Percentiles rank a stretch among this genome's conserved stretches.
phyloP scores from a whole-genome alignment of 2,329 filamentous ascomycete species.

The Dactylellina cionopaga region DNA sequence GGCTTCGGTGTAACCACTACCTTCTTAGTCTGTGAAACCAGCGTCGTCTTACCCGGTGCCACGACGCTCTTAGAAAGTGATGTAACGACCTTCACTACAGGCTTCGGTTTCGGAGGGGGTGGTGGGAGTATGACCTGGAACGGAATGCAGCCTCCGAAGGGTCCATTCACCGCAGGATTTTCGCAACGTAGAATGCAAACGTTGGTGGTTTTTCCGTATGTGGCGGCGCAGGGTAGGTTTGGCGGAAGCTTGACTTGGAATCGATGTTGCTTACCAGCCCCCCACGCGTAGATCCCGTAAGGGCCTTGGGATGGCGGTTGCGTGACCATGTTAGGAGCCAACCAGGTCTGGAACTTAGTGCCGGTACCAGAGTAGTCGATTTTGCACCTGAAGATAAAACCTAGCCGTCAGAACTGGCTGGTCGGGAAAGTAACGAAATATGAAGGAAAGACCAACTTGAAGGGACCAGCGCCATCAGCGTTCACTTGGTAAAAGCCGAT shows the following conservation, averaged over 20 bases:
- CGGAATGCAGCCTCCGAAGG: constrained; percentile 71
- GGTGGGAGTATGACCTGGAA: constrained; percentile 63
- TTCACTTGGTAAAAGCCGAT: constrained; percentile 7
- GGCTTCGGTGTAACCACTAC: background rate
- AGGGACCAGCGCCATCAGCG: constrained; percentile 25
- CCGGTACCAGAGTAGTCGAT: background rate
- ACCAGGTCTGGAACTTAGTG: background rate
- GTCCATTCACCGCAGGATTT: constrained; percentile 70
- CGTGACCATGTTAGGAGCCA: background rate
- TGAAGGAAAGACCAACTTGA: too few relatives aligned
- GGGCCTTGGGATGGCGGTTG: background rate
- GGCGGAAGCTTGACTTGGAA: background rate
- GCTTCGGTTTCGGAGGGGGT: too few relatives aligned
- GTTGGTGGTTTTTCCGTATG: constrained; percentile 69
- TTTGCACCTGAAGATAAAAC: too few relatives aligned
- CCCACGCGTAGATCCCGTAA: background rate
- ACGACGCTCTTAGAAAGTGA: too few relatives aligned
- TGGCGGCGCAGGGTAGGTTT: constrained; percentile 66
- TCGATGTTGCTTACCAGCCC: background rate
- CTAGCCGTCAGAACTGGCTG: too few relatives aligned
- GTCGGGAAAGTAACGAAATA: too few relatives aligned
- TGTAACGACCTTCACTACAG: background rate
- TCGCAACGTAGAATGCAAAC: constrained; percentile 72
- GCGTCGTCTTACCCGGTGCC: background rate
- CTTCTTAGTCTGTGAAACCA: background rate